Base-by-base conservation (phyloP, 768 basidiomycete genomes). In the Crassisporium funariophilum region DNA sequence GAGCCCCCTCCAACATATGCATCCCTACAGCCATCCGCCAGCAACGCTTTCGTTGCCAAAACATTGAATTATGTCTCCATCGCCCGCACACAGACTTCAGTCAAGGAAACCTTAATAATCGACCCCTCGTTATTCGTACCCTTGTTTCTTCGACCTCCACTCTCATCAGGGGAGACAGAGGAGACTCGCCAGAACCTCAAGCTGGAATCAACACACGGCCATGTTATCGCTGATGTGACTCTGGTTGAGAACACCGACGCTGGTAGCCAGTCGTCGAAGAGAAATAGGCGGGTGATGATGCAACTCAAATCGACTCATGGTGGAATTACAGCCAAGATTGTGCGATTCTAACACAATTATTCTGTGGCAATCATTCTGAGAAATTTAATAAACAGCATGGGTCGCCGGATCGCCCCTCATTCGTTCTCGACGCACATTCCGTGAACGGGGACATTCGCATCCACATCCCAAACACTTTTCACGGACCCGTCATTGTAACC, bases 391-490 rank as follows among this genome's bases (percentile, higher is more conserved):
- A 20, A 17, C 21, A 63, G 58, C 57, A 56, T 33, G 61, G 58
- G 7, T 46, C 41, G 5, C 46, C 48, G 13, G 41, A 46, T 45
- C 57, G 57, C 19, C 50, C 54, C 16, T 61, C 68, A 11, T 59
- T 71, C 21, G 47, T 58, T 4, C 42, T 71, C 15, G 50, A 47
- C 13, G 62, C 60, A 8, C 41, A 53, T 6, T 46, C 62, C 2
- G 45, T 47, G 5, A 63, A 68, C 29, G 73, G 74, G n/a, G 52
- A 60, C 34, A 55, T 75, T 34, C 61, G 55, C 1, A 25, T 76
- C 11, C 59, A 64, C 42, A 51, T 77, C 36, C 73, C 75, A 6
- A 68, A 69, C 23, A 63, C 69, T 13, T 77, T 75, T 62, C 60
- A 61, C 22, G 75, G 75, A 0, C 67, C 66, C 0, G 39, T 75